Evolutionary conservation across 176 grass and related monocot genomes (phyloP).

Genomic region (Aegilops tauschii): DNA sequence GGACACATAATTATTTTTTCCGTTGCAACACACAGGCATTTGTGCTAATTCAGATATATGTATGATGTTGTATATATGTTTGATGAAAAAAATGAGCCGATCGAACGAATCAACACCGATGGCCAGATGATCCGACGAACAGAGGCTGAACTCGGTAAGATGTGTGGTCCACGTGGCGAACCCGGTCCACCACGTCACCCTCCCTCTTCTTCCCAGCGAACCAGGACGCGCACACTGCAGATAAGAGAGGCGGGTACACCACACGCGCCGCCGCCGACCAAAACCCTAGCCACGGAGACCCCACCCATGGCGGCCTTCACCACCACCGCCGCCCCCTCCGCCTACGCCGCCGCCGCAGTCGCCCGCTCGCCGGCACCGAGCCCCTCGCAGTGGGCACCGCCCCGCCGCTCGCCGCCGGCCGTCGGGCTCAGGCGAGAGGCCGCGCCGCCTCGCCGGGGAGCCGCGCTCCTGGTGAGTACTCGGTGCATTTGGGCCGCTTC

Average conservation of each 20-base stretch:
- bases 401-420: slow-evolving; percentile 8
- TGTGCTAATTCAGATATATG: no score
- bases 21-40: no score
- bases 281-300: background rate
- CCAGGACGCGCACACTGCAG: background rate
- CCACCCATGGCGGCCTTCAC: slow-evolving; percentile 42
- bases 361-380: background rate
- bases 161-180: background rate
- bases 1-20: no score
- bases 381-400: slow-evolving; percentile 5
- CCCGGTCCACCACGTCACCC: background rate
- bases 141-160: no score
- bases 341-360: background rate
- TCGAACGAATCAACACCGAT: no score
- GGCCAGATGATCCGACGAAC: no score
- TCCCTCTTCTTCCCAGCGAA: background rate
- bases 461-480: slow-evolving; percentile 21
- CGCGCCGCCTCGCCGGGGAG: background rate
- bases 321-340: background rate
- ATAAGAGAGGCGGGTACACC: slow-evolving; percentile 25
- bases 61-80: no score
- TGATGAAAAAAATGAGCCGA: no score
- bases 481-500: background rate
- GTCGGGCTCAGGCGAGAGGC: slow-evolving; percentile 9
- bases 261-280: slow-evolving; percentile 6